Conservation (phyloP, 352 stramenopile species). For the Phytophthora boehmeriae region DNA sequence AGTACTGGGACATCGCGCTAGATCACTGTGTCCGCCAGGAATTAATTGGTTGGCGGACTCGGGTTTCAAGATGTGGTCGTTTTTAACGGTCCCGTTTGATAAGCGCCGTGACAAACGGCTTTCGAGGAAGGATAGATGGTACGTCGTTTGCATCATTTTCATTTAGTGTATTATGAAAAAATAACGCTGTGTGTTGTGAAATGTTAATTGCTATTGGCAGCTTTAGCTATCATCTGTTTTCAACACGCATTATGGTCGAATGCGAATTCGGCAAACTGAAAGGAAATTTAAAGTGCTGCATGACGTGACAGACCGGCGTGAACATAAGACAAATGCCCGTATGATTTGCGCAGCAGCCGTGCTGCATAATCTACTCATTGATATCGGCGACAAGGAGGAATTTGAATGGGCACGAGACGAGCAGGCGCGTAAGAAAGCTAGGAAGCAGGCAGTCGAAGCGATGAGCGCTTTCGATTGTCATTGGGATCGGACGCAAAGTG, state of each 20-base stretch:
- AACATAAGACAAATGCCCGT: slow-evolving; percentile 4
- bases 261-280: slow-evolving; percentile 8
- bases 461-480: background rate
- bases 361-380: slow-evolving; percentile 8
- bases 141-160: background rate
- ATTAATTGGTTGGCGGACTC: slow-evolving; percentile 16
- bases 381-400: slow-evolving; percentile 11
- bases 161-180: slow-evolving; percentile 2
- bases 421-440: background rate
- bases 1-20: background rate
- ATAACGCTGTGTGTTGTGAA: too few relatives aligned
- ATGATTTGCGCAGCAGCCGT: slow-evolving; percentile 15
- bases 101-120: slow-evolving; percentile 5
- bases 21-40: slow-evolving; percentile 6
- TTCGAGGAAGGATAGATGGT: slow-evolving; percentile 5
- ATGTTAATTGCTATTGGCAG: slow-evolving; percentile 1
- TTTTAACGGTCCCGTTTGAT: slow-evolving; percentile 15
- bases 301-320: slow-evolving; percentile 7
- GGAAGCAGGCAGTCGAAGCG: background rate
- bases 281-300: slow-evolving; percentile 5
- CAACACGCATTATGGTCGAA: slow-evolving; percentile 6
- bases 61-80: slow-evolving; percentile 16
- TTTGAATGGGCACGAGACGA: background rate
- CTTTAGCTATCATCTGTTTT: slow-evolving; percentile 18
- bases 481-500: background rate